Evolutionary conservation across 2,329 filamentous ascomycete genomes (phyloP), one percentile per base, ranked within the genome.

Genomic region (Aureobasidium lini): DNA sequence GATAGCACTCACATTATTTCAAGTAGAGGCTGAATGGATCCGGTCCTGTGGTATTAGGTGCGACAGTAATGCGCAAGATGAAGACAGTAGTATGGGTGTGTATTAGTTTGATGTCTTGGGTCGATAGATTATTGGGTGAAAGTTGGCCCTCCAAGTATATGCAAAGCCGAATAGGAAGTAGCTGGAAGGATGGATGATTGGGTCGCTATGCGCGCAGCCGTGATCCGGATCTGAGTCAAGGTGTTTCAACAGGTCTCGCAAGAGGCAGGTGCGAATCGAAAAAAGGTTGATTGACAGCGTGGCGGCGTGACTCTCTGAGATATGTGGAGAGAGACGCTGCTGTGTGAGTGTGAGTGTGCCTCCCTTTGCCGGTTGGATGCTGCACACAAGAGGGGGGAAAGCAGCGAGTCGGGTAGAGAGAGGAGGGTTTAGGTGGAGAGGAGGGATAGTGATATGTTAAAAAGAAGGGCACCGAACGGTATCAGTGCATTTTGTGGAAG

Each of bases 71-170:
- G 54, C 43, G 43, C 42, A n/a, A 57, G 54, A 57, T 36, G 50
- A 61, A 42, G 46, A 61, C 44, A 52, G 44, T 58, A 16, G 36
- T 52, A 29, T 46, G 34, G 23, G 36, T 23, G 46, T 59, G 60
- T 61, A 58, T 61, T 49, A 50, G 44, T 61, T 61, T 50, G 56
- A 58, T 57, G 54, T 59, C 49, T 52, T 56, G 49, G 42, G 40
- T 52, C 15, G 54, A 39, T 57, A 40, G 32, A 57, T 57, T 57
- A 57, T 39, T 47, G 32, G 32, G 34, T 31, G 31, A 39, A 39
- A 32, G 34, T 40, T 57, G 43, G 54, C 54, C 54, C 40, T 57
- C 54, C 54, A 57, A 47, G 54, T 57, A 57, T 57, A 57, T 39
- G 54, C 53, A 36, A 57, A 18, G 53, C 32, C 42, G 23, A 57